Evolutionary conservation across 73 alveolate genomes (phyloP), one percentile per base, ranked within the genome.

Genomic region (Paraurostyla sp.): DNA sequence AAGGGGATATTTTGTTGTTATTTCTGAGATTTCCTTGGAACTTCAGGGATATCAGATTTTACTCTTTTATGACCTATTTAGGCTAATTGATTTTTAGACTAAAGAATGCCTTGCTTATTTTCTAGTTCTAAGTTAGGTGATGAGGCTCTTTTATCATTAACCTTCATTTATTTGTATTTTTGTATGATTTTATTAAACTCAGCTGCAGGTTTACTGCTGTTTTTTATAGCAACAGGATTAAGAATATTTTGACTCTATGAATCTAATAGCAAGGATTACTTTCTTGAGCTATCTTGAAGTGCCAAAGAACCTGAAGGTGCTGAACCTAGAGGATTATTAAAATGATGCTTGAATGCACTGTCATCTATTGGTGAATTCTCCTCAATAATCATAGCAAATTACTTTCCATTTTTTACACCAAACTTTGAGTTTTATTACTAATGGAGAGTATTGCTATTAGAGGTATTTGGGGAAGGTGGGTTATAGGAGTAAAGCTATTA

Each of bases 301-400:
- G n/a, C n/a, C n/a, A n/a, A n/a, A n/a, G n/a, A n/a, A n/a, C n/a
- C n/a, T n/a, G n/a, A n/a, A n/a, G n/a, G n/a, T n/a, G n/a, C n/a
- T n/a, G n/a, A n/a, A n/a, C n/a, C n/a, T n/a, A n/a, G n/a, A n/a
- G n/a, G n/a, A n/a, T n/a, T n/a, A n/a, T n/a, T n/a, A n/a, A n/a
- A n/a, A n/a, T n/a, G n/a, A n/a, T n/a, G n/a, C n/a, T n/a, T n/a
- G n/a, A n/a, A n/a, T n/a, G n/a, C n/a, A n/a, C n/a, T n/a, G n/a
- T n/a, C n/a, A n/a, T n/a, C n/a, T n/a, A n/a, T n/a, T n/a, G 56
- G 82, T 2, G 56, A 38, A 40, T 65, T 65, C 25, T 65, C 82
- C 25, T 65, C 82, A 36, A 65, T 65, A 1, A 65, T 65, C 82
- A 65, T 65, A 38, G 82, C 82, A 38, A 65, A 65, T 30, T 65